These are phyloP conservation scores for Colletotrichum orbiculare DNA, from an alignment of 2,329 filamentous ascomycete genomes.

Conservation along the genomic window DNA sequence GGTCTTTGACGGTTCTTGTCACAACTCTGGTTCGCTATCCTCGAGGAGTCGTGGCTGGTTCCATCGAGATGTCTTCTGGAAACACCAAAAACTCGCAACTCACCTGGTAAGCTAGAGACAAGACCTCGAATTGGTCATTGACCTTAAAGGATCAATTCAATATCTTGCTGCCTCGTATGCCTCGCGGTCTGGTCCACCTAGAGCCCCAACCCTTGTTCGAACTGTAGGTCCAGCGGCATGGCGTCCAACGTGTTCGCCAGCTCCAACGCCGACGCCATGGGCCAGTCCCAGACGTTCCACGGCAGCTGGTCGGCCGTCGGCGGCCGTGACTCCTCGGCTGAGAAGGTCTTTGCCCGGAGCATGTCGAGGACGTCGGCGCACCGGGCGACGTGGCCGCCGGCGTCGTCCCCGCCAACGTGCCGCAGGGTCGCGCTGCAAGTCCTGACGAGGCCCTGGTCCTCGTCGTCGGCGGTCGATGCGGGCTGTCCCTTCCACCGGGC, in stretches of 20 bases:
- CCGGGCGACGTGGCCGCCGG: conserved; percentile 30
- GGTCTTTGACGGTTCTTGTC: no score
- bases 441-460: conserved; percentile 35
- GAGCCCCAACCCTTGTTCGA: conserved; percentile 10
- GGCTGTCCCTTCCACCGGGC: conserved; percentile 39
- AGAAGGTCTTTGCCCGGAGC: conserved; percentile 39
- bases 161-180: no score
- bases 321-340: conserved; percentile 20
- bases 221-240: conserved; percentile 39
- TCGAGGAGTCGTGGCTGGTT: no score
- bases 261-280: conserved; percentile 42
- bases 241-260: conserved; percentile 41
- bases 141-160: neutral
- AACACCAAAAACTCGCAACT: no score
- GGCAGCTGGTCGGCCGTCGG: conserved; percentile 37
- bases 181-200: neutral
- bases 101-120: neutral
- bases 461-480: conserved; percentile 12
- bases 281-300: conserved; percentile 44
- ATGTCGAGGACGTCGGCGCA: conserved; percentile 40
- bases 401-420: conserved; percentile 33
- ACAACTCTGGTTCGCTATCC: no score
- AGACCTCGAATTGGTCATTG: neutral
- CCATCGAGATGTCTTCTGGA: no score
- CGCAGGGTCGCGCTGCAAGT: conserved; percentile 36